A percentile compares a stretch with the other conserved stretches of the same genome.
Evolutionary conservation across 2,329 filamentous ascomycete species (phyloP).

Genomic region (Venturia aucupariae): DNA sequence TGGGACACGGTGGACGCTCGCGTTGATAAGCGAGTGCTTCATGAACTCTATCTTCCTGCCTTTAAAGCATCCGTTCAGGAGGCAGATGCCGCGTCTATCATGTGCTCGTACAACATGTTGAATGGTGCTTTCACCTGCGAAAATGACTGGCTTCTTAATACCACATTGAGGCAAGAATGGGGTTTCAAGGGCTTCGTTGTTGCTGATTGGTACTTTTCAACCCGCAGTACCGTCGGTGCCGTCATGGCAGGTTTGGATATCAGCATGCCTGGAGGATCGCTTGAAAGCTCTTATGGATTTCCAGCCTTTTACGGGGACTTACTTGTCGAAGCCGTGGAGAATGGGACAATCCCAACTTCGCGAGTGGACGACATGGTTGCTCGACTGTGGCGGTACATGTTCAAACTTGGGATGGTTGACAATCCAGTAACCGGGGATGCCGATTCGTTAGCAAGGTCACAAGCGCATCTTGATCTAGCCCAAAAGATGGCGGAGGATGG

Average conservation of each 20-base stretch:
- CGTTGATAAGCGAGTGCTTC: neutral
- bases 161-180: conserved; percentile 58
- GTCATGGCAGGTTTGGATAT: neutral
- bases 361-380: neutral
- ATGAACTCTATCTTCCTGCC: conserved; percentile 9
- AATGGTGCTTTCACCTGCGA: conserved; percentile 9
- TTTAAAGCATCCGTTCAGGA: conserved; percentile 11
- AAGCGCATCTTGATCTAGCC: neutral
- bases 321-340: neutral
- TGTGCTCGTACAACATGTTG: conserved; percentile 9
- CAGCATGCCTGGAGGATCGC: neutral
- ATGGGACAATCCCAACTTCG: neutral
- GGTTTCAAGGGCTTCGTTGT: conserved; percentile 61
- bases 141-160: neutral
- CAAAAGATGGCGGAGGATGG: neutral
- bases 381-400: neutral
- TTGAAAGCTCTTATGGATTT: neutral
- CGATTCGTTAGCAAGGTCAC: neutral
- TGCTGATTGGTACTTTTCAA: conserved; percentile 49
- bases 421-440: neutral
- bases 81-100: neutral
- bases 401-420: neutral
- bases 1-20: neutral
- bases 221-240: neutral
- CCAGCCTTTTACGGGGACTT: neutral